Base-by-base conservation (phyloP, 345 rosid genomes). In the Dipteronia dyeriana region DNA sequence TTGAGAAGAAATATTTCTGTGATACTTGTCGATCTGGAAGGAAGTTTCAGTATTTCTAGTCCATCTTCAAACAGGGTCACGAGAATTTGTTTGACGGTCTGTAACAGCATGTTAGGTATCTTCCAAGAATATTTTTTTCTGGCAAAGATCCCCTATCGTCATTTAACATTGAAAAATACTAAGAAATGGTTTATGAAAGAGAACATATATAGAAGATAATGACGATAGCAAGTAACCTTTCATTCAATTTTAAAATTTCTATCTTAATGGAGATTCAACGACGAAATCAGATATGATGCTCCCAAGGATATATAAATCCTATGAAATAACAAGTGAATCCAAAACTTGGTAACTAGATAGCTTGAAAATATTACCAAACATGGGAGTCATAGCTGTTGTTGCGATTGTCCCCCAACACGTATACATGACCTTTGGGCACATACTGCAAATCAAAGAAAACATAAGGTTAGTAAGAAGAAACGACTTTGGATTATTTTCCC, bases 341-440 rank as follows among this genome's bases (percentile, higher is more conserved):
- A 29, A 26, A 70, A 51, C 19, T 31, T 70, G 74, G 11, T 9
- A 4, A 70, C 56, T 70, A 69, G 43, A 29, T 14, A 31, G 66
- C 54, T 60, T 22, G 67, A 73, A 68, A 73, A 41, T 41, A 59
- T 7, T 79, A 84, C 84, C 81, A 81, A 53, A 29, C 53, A 85
- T 82, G 86, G 11, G 86, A 83, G 68, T 85, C 84, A 1, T 78
- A 79, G 76, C 84, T 85, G 53, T 80, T 78, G 14, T 83, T 79
- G 22, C 81, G 83, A 72, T 85, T 83, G 74, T 82, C 88, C 20
- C 86, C 86, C 82, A 84, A 54, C 71, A 84, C 79, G 45, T 65
- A 81, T 68, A 84, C 75, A 81, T 81, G 79, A 61, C 64, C 88
- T 61, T 11, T 20, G 3, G 88, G 84, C 67, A 84, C 83, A 76